Evolutionary conservation across 495 filamentous ascomycete species (phyloP), one percentile per base, ranked within the genome.

Genomic region (Talaromyces stipitatus): DNA sequence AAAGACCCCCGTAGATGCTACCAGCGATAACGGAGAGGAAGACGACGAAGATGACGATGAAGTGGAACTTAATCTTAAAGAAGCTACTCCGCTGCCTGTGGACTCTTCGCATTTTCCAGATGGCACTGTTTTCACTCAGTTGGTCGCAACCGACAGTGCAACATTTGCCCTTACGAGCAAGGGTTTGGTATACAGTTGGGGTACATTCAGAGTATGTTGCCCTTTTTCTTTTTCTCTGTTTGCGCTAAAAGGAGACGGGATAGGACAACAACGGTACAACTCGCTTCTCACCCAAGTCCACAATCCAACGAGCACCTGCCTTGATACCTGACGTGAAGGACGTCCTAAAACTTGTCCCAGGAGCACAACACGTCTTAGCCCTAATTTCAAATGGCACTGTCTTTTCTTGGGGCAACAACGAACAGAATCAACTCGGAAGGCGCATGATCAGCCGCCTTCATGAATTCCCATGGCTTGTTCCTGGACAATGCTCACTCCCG

Each of bases 151-250:
- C 18, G 85, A 89, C 61, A 86, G 82, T 61, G 72, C 74, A 32
- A 81, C 79, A 30, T 85, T 88, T 65, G 85, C 79, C 36, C 66
- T 89, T 16, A 89, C 85, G 11, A 79, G 86, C 54, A 78, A 84
- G 52, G 85, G 85, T 32, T 66, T 69, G 18, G 83, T 89, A 26
- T 88, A 83, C 64, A 85, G 85, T 27, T 89, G 85, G 85, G 85
- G 85, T 57, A 84, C 82, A 14, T 89, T 88, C 69, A 69, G 79
- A 47, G 83, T 85, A 73, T 72, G 82, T 59, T 12, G n/a, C 23
- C 28, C 58, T 47, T 46, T 43, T 53, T n/a, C 30, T 30, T 16
- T 28, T 27, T 20, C 12, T 29, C 32, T 57, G 28, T 29, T 46
- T 61, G 12, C 29, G 41, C 50, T 55, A 18, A 9, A 16, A 53